Percentiles rank a stretch among this genome's conserved stretches.
These are phyloP conservation scores for Begonia loranthoides DNA, from an alignment of 306 rosid species.

Conservation along the genomic window DNA sequence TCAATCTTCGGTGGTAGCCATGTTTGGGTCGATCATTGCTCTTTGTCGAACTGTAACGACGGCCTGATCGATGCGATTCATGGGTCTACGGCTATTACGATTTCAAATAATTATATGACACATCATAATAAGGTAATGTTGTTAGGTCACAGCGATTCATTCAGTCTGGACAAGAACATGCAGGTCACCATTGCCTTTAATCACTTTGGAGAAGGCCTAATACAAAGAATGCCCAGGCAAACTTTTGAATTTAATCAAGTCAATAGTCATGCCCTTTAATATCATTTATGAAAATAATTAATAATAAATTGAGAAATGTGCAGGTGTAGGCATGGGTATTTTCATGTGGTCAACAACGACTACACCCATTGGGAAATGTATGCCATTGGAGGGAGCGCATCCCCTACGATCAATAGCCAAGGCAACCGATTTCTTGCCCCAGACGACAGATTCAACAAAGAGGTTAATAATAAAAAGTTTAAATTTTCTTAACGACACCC, in stretches of 20 bases:
- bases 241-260: background rate
- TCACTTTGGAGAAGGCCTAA: constrained; percentile 94
- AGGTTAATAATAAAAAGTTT: constrained; percentile 25
- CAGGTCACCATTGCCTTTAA: constrained; percentile 91
- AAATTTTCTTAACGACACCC: too few relatives aligned
- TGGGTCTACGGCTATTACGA: constrained; percentile 71
- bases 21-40: constrained; percentile 89
- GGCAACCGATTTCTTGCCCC: constrained; percentile 96
- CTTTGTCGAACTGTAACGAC: constrained; percentile 69
- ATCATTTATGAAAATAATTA: background rate
- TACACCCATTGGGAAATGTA: constrained; percentile 99
- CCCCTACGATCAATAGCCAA: constrained; percentile 90
- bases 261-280: constrained; percentile 6
- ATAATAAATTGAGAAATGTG: background rate
- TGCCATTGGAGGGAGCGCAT: constrained; percentile 92
- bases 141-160: constrained; percentile 81
- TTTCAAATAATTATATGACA: constrained; percentile 94
- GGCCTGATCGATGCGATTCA: constrained; percentile 82
- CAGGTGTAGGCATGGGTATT: constrained; percentile 94
- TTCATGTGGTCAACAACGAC: constrained; percentile 99
- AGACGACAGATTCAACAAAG: constrained; percentile 63
- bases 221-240: constrained; percentile 98
- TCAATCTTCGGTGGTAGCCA: constrained; percentile 93
- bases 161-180: constrained; percentile 79
- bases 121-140: constrained; percentile 97